These are phyloP conservation scores for Exserohilum turcica DNA, from an alignment of 2,329 filamentous ascomycete genomes.

Conservation along the genomic window DNA sequence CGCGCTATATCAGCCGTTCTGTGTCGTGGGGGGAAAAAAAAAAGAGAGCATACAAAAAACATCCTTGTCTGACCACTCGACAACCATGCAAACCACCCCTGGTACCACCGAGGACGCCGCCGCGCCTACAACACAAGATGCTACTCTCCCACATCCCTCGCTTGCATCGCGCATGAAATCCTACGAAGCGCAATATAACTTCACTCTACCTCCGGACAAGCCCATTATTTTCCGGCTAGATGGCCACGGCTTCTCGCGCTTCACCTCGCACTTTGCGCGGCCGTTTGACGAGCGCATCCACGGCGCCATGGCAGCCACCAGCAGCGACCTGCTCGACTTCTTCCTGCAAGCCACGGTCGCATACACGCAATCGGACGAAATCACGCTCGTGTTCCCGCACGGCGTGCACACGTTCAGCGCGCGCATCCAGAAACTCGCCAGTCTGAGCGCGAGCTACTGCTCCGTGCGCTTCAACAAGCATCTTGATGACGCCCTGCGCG, in stretches of 20 bases:
- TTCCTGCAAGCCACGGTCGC: slow-evolving; percentile 37
- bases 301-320: slow-evolving; percentile 35
- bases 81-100: too few relatives aligned
- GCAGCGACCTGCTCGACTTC: slow-evolving; percentile 33
- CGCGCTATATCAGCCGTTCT: too few relatives aligned
- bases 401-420: slow-evolving; percentile 38
- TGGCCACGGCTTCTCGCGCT: slow-evolving; percentile 39
- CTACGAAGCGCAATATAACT: slow-evolving; percentile 37
- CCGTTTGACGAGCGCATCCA: slow-evolving; percentile 43
- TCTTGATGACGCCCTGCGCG: slow-evolving; percentile 18
- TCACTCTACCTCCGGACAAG: slow-evolving; percentile 21
- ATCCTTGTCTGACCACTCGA: too few relatives aligned
- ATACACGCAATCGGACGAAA: slow-evolving; percentile 44
- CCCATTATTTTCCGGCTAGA: slow-evolving; percentile 39
- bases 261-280: slow-evolving; percentile 33
- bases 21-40: too few relatives aligned
- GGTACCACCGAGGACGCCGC: too few relatives aligned
- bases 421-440: slow-evolving; percentile 38
- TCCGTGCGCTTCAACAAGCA: slow-evolving; percentile 36
- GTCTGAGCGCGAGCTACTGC: slow-evolving; percentile 35
- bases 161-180: slow-evolving; percentile 41
- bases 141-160: slow-evolving; percentile 6
- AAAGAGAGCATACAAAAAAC: too few relatives aligned
- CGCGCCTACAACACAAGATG: background rate
- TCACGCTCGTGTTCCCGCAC: slow-evolving; percentile 38